These are phyloP conservation scores for Rhinocladiella similis DNA, from an alignment of 2,329 filamentous ascomycete genomes.

Conservation along the genomic window DNA sequence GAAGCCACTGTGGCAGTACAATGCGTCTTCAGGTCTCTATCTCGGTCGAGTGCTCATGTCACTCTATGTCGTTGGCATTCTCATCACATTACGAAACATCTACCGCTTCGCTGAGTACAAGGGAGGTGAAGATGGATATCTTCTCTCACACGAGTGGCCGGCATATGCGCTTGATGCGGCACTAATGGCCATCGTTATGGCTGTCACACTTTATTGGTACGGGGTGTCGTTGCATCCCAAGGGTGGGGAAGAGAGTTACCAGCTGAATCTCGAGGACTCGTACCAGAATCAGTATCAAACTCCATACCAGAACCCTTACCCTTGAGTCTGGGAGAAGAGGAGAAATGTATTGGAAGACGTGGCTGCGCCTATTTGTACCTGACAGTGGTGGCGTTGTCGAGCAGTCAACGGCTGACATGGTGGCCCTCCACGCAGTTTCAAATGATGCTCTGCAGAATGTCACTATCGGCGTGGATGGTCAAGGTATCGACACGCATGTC, in stretches of 20 bases:
- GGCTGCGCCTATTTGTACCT: too few relatives aligned
- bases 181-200: slow-evolving; percentile 29
- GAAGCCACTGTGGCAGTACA: neutral
- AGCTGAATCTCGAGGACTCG: neutral
- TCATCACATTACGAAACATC: slow-evolving; percentile 34
- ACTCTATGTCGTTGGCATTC: slow-evolving; percentile 27
- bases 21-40: neutral
- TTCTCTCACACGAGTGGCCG: slow-evolving; percentile 35
- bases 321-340: neutral
- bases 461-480: too few relatives aligned
- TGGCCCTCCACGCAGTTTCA: too few relatives aligned
- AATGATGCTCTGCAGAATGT: too few relatives aligned
- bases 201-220: neutral
- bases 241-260: neutral
- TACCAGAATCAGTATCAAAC: too few relatives aligned
- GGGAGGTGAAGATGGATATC: slow-evolving; percentile 32
- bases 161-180: slow-evolving; percentile 36
- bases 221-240: neutral
- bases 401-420: too few relatives aligned
- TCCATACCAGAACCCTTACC: neutral
- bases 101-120: slow-evolving; percentile 35
- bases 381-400: too few relatives aligned
- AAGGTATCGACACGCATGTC: too few relatives aligned
- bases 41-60: slow-evolving; percentile 31
- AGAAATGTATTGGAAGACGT: too few relatives aligned